Conservation (phyloP, 2,329 filamentous ascomycete species). For the Fusarium sororula region DNA sequence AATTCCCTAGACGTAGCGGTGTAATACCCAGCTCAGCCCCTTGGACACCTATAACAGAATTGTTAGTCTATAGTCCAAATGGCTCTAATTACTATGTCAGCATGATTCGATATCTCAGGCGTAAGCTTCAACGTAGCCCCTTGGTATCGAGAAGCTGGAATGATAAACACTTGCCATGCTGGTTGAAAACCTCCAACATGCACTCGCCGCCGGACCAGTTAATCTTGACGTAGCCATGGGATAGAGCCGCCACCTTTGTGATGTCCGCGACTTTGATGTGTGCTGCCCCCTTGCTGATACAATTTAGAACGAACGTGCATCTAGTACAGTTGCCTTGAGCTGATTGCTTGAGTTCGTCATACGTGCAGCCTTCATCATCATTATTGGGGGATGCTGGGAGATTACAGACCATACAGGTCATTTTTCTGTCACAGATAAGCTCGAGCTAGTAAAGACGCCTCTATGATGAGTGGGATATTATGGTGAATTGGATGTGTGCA, state of each 20-base stretch:
- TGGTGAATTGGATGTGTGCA: too few species aligned
- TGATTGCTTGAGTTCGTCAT: background rate
- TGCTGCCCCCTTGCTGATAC: background rate
- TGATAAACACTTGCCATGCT: background rate
- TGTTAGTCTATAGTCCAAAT: rapidly evolving
- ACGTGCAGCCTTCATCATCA: background rate
- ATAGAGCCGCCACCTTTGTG: rapidly evolving
- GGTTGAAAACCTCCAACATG: background rate
- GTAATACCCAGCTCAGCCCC: background rate
- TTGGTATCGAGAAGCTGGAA: rapidly evolving
- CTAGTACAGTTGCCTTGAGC: background rate
- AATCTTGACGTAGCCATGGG: background rate
- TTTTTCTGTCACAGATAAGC: too few species aligned
- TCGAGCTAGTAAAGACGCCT: too few species aligned
- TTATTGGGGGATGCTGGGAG: too few species aligned
- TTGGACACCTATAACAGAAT: background rate
- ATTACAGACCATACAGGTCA: too few species aligned
- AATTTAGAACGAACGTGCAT: background rate
- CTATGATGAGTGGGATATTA: too few species aligned
- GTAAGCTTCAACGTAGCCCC: too few species aligned
- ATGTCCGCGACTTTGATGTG: background rate
- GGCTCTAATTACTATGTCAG: rapidly evolving
- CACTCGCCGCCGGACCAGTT: background rate
- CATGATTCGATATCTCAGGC: too few species aligned
- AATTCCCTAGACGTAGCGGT: background rate